These are phyloP conservation scores for Penicillium sp. DNA, from an alignment of 2,329 filamentous ascomycete species.

Conservation along the genomic window DNA sequence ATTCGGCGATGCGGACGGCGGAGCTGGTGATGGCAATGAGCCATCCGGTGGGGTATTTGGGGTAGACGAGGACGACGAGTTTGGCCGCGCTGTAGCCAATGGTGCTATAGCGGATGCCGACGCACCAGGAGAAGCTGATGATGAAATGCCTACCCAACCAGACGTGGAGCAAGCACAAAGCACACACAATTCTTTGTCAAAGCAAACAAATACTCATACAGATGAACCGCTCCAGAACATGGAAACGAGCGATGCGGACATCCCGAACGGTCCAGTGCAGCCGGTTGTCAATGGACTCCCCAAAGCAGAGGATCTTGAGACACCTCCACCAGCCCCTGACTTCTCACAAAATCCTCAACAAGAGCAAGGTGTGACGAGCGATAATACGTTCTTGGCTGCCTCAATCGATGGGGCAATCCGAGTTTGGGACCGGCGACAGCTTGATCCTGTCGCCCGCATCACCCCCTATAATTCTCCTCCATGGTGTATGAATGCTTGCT, in stretches of 20 bases:
- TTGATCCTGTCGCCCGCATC: conserved; percentile 76
- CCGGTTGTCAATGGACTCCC: conserved; percentile 43
- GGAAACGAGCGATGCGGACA: conserved; percentile 19
- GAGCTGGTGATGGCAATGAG: conserved; percentile 46
- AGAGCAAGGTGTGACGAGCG: conserved; percentile 54
- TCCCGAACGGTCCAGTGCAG: conserved; percentile 29
- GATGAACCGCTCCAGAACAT: conserved; percentile 16
- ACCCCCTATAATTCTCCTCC: conserved; percentile 75
- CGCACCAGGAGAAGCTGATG: conserved; percentile 35
- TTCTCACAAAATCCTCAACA: conserved; percentile 28
- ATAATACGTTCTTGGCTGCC: conserved; percentile 83
- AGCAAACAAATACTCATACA: conserved; percentile 8
- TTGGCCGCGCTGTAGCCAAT: conserved; percentile 70
- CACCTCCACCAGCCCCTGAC: conserved; percentile 24
- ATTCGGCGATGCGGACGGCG: conserved; percentile 76
- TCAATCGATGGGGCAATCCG: conserved; percentile 52
- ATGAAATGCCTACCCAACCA: conserved; percentile 18
- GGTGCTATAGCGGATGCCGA: conserved; percentile 55
- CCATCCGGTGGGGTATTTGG: conserved; percentile 63
- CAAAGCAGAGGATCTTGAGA: conserved; percentile 44
- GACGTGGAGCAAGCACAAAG: conserved; percentile 6
- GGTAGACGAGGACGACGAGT: conserved; percentile 81
- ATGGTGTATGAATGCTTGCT: conserved; percentile 97
- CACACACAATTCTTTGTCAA: neutral
- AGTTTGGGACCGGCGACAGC: conserved; percentile 60